phyloP scores from a whole-genome alignment of 129 eudicot genomes.

The Kitagawia praeruptora region DNA sequence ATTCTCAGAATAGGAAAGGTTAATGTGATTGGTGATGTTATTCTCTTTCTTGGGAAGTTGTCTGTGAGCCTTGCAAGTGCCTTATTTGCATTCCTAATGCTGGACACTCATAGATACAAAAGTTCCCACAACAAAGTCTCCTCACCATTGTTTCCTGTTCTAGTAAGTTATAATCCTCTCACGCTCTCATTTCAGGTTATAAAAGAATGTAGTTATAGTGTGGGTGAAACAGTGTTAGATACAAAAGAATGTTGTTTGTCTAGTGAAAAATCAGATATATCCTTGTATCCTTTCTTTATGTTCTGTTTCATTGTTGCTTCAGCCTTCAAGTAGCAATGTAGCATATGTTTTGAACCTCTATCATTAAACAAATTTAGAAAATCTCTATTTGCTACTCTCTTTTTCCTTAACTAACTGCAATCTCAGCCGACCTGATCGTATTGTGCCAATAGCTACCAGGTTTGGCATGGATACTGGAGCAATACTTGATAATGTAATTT shows the following conservation, averaged over 20 bases:
- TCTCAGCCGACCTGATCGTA: too few relatives aligned
- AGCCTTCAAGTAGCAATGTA: background rate
- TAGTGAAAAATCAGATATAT: too few relatives aligned
- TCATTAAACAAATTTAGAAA: background rate
- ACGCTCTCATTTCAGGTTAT: background rate
- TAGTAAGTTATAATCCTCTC: slow-evolving; percentile 37
- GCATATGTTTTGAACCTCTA: too few relatives aligned
- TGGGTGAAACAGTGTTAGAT: too few relatives aligned
- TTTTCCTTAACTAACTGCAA: too few relatives aligned
- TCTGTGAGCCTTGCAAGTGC: slow-evolving; percentile 92
- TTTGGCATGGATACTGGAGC: too few relatives aligned
- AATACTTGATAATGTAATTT: too few relatives aligned
- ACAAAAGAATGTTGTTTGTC: too few relatives aligned
- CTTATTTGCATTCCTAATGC: slow-evolving; percentile 79
- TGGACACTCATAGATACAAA: slow-evolving; percentile 75
- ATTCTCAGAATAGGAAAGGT: slow-evolving; percentile 89
- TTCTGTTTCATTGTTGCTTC: background rate
- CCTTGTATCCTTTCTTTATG: slow-evolving; percentile 70
- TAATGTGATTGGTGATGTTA: slow-evolving; percentile 91
- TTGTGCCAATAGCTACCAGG: too few relatives aligned
- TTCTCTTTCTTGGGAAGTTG: slow-evolving; percentile 81
- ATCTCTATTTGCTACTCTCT: too few relatives aligned
- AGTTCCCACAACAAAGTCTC: slow-evolving; percentile 88
- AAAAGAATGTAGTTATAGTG: background rate
- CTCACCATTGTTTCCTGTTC: slow-evolving; percentile 85